phyloP scores from a whole-genome alignment of 2,329 filamentous ascomycete genomes.

The Lomentospora prolificans region DNA sequence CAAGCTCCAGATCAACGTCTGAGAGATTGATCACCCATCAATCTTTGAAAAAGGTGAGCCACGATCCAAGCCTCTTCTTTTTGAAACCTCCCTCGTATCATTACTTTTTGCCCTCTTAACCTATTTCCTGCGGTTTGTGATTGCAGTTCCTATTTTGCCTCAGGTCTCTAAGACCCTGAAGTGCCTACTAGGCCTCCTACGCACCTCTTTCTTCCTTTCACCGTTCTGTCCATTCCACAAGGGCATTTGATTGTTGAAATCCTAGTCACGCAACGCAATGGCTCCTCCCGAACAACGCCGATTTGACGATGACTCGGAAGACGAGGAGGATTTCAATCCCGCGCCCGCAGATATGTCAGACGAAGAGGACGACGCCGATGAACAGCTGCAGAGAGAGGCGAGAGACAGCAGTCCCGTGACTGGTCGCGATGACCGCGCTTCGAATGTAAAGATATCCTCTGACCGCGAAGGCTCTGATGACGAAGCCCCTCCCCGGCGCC shows the following conservation, averaged over 20 bases:
- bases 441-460: constrained; percentile 7
- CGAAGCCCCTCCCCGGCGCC: constrained; percentile 26
- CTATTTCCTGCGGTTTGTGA: no score
- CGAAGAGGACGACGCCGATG: constrained; percentile 39
- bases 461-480: constrained; percentile 21
- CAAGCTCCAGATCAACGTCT: no score
- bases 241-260: not conserved
- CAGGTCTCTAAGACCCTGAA: no score
- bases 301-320: constrained; percentile 54
- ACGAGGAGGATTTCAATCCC: constrained; percentile 87
- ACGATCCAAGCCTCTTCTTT: not conserved
- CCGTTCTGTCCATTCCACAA: not conserved
- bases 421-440: constrained; percentile 11
- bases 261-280: constrained; percentile 34
- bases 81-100: not conserved
- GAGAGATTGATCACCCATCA: no score
- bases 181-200: no score
- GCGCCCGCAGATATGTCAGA: constrained; percentile 64
- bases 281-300: constrained; percentile 35
- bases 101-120: no score
- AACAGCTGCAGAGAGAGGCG: constrained; percentile 19
- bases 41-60: no score
- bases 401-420: constrained; percentile 13
- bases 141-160: no score
- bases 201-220: not conserved